Percentiles rank a stretch among this genome's conserved stretches.
Conservation (phyloP, 1,139 yeast genomes). For the Diutina scorzettiae region DNA sequence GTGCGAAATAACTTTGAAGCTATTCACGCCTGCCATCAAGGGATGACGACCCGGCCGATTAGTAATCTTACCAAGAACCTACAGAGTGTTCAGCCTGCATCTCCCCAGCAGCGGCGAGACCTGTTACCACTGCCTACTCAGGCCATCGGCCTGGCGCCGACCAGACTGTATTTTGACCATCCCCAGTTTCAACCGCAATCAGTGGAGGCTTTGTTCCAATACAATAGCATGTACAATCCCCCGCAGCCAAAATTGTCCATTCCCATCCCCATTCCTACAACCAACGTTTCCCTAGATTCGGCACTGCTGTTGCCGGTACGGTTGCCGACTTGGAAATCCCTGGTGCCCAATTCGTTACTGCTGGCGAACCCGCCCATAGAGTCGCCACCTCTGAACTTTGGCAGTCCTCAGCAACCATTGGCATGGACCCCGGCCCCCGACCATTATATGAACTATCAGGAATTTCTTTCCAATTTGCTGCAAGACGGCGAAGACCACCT, state of each 20-base stretch:
- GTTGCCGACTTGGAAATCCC: not conserved
- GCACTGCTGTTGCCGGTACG: conserved; percentile 5
- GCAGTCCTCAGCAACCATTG: not conserved
- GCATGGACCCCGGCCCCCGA: conserved; percentile 2
- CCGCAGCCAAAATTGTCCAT: not conserved
- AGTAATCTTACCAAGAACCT: conserved; percentile 5
- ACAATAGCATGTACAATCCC: conserved; percentile 2
- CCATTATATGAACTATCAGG: conserved; percentile 29
- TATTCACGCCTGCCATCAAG: no score
- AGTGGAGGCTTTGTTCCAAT: not conserved
- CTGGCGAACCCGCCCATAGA: not conserved
- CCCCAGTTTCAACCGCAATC: conserved; percentile 1
- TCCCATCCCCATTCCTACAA: conserved; percentile 6
- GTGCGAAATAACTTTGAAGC: no score
- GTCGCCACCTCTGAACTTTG: not conserved
- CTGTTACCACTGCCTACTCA: not conserved
- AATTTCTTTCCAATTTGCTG: conserved; percentile 18
- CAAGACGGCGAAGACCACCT: conserved; percentile 36
- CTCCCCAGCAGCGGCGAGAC: not conserved
- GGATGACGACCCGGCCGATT: conserved; percentile 3
- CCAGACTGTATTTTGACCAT: not conserved
- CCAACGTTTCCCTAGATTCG: conserved; percentile 2
- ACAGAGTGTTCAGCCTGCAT: not conserved
- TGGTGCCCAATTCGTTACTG: not conserved
- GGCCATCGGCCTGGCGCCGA: conserved; percentile 3